Evolutionary conservation across 2,329 filamentous ascomycete genomes (phyloP), one percentile per base, ranked within the genome.

Genomic region (Sporothrix globosa): DNA sequence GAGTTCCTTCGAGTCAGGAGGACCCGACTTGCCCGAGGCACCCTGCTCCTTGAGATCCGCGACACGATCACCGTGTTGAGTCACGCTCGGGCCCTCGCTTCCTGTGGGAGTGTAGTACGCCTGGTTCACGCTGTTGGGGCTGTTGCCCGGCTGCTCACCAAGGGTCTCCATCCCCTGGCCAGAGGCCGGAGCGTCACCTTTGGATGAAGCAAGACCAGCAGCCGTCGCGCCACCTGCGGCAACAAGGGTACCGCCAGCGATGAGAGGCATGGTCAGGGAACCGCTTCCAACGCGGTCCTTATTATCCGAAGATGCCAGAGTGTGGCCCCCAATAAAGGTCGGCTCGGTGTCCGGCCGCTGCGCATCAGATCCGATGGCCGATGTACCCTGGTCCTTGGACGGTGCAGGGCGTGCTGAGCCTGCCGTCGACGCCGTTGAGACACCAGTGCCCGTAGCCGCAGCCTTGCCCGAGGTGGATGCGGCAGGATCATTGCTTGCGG

Each of bases 281-380:
- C 70, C 70, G 14, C 53, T 60, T 13, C 67, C 72, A 10, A 68
- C 54, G 0, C 48, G 21, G n/a, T 27, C 34, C 34, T 34, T 78
- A 50, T 72, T 73, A 41, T 74, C 73, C 5, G 72, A 69, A 19
- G 71, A 73, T 10, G 73, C 71, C 17, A 83, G 77, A 4, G 80
- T 78, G 10, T 79, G 80, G 19, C 83, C 83, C 14, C 83, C 82
- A 39, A 84, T 76, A 72, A 84, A 84, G 4, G 77, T 74, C 21
- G 72, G 70, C 39, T 56, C 68, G 3, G 68, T 14, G 19, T 27
- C 41, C 17, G 48, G 46, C 39, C 11, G 65, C 44, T 69, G 69
- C 0, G 50, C 30, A 50, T 67, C 54, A 4, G 61, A 48, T 14
- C n/a, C 44, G 14, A 50, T 24, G 14, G 61, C 61, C 34, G 44